Conservation (phyloP, 2,329 filamentous ascomycete species). For the Coniella vitis region DNA sequence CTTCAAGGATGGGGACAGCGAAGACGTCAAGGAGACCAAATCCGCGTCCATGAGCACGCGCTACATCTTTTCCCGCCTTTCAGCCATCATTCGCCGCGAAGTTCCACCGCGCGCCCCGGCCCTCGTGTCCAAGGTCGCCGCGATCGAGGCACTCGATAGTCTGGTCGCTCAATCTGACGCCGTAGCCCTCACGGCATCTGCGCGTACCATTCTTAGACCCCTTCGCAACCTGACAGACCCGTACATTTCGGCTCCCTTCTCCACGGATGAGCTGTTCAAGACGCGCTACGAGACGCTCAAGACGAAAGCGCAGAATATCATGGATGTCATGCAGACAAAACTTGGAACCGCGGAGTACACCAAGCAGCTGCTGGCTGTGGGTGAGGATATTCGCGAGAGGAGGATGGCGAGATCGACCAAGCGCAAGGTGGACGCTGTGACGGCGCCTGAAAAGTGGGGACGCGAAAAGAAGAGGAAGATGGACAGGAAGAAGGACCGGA, state of each 20-base stretch:
- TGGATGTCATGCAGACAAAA: slow-evolving; percentile 78
- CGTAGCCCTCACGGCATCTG: slow-evolving; percentile 51
- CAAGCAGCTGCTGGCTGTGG: slow-evolving; percentile 63
- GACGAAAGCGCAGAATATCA: slow-evolving; percentile 65
- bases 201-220: slow-evolving; percentile 52
- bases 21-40: slow-evolving; percentile 25
- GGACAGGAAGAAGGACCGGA: slow-evolving; percentile 75
- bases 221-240: slow-evolving; percentile 82
- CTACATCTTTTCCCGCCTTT: slow-evolving; percentile 73
- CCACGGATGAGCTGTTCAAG: slow-evolving; percentile 63
- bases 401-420: slow-evolving; percentile 73
- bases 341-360: slow-evolving; percentile 77
- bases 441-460: slow-evolving; percentile 71
- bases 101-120: slow-evolving; percentile 54
- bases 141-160: slow-evolving; percentile 66
- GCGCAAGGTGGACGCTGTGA: slow-evolving; percentile 81
- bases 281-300: slow-evolving; percentile 64
- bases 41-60: slow-evolving; percentile 51
- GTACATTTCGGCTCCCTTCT: slow-evolving; percentile 63
- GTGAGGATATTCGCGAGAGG: slow-evolving; percentile 63
- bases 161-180: slow-evolving; percentile 56
- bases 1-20: slow-evolving; percentile 25
- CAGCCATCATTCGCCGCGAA: slow-evolving; percentile 72
- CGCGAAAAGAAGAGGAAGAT: slow-evolving; percentile 75
- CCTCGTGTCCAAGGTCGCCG: slow-evolving; percentile 67